phyloP scores from a whole-genome alignment of 768 basidiomycete species.

The Russula brevipes region DNA sequence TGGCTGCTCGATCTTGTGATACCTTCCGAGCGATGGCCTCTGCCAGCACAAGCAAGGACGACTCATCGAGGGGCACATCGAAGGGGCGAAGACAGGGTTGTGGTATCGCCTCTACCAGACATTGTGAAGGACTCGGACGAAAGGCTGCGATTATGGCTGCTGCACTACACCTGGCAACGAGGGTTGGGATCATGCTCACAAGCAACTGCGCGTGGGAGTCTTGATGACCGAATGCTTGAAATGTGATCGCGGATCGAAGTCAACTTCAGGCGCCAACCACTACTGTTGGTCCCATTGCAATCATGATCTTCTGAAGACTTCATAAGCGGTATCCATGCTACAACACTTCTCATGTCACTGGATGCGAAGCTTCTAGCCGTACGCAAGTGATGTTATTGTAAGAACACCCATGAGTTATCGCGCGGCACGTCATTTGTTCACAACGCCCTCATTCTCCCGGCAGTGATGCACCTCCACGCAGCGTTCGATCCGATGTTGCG shows the following conservation, averaged over 20 bases:
- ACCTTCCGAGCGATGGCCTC: constrained; percentile 9
- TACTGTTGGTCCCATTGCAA: too few species aligned
- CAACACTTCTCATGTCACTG: too few species aligned
- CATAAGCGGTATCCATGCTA: too few species aligned
- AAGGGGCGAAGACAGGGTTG: background rate
- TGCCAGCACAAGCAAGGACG: constrained; percentile 1
- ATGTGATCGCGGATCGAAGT: background rate
- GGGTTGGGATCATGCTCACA: constrained; percentile 1
- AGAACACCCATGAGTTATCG: too few species aligned
- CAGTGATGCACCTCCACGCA: too few species aligned
- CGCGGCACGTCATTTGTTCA: too few species aligned
- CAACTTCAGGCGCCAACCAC: too few species aligned
- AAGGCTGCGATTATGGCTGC: background rate
- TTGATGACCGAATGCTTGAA: background rate
- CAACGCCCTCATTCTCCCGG: too few species aligned
- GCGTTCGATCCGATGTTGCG: too few species aligned
- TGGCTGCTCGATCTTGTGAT: background rate
- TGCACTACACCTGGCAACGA: background rate
- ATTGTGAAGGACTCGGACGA: background rate
- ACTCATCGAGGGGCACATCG: background rate
- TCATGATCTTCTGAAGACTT: too few species aligned
- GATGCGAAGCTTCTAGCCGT: too few species aligned
- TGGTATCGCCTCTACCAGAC: background rate
- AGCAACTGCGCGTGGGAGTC: constrained; percentile 12
- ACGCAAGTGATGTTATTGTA: too few species aligned